These are phyloP conservation scores for Exophiala spinifera DNA, from an alignment of 2,329 filamentous ascomycete genomes.

Conservation along the genomic window DNA sequence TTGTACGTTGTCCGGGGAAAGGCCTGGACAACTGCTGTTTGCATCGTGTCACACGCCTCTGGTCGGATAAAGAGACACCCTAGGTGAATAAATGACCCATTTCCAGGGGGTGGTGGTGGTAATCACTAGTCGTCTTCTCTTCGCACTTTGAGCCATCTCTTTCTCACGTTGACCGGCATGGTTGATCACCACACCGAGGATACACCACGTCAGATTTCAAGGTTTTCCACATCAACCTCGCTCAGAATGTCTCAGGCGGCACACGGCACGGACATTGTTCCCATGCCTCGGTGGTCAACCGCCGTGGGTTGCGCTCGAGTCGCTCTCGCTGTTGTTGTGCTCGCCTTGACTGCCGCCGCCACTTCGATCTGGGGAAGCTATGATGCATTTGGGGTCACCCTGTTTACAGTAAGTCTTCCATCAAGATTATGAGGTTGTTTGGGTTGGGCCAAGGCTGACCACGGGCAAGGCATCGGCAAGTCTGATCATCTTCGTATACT, in stretches of 20 bases:
- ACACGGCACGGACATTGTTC: conserved; percentile 14
- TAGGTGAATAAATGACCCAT: not conserved
- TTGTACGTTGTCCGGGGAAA: conserved; percentile 18
- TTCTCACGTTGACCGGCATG: conserved; percentile 2
- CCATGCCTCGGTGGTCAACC: conserved; percentile 27
- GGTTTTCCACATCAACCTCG: conserved; percentile 19
- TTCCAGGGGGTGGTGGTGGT: not conserved
- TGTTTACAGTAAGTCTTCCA: conserved; percentile 27
- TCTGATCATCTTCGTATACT: conserved; percentile 25
- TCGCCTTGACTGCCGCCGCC: conserved; percentile 21
- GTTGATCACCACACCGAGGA: conserved; percentile 4
- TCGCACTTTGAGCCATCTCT: not conserved
- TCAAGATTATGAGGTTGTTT: no score
- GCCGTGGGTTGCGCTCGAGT: conserved; percentile 23
- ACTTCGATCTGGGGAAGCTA: conserved; percentile 21
- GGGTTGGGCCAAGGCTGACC: not conserved
- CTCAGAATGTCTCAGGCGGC: conserved; percentile 9
- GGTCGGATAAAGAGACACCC: conserved; percentile 1
- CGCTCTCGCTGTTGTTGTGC: conserved; percentile 18
- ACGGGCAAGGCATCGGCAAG: conserved; percentile 17
- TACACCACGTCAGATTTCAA: conserved; percentile 8
- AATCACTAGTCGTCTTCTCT: not conserved
- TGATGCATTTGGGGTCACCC: conserved; percentile 19
- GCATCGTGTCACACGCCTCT: not conserved
- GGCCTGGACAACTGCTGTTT: not conserved